Percentiles rank a stretch among this genome's conserved stretches.
These are phyloP conservation scores for Nigrograna mackinnonii DNA, from an alignment of 2,329 filamentous ascomycete genomes.

Conservation along the genomic window DNA sequence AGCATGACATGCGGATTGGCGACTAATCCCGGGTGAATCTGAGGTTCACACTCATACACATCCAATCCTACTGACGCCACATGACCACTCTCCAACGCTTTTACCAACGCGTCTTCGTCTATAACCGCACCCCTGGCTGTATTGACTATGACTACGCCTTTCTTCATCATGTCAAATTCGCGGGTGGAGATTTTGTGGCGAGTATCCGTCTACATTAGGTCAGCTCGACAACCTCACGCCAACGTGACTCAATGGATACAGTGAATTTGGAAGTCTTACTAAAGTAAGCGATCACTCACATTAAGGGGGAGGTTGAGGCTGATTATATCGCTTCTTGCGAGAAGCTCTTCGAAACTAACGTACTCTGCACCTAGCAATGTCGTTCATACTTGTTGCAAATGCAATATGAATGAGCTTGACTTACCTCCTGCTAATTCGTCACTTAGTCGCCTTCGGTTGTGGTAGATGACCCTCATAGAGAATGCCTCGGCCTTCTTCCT, in stretches of 20 bases:
- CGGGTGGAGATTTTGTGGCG: constrained; percentile 73
- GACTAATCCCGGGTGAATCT: constrained; percentile 72
- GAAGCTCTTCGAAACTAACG: constrained; percentile 73
- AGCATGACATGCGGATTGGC: constrained; percentile 73
- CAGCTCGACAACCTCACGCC: too few relatives aligned
- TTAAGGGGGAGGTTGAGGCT: constrained; percentile 83
- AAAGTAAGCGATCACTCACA: constrained; percentile 53
- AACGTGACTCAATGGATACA: too few relatives aligned
- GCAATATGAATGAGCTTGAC: too few relatives aligned
- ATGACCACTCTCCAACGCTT: constrained; percentile 70
- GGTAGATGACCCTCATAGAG: constrained; percentile 74
- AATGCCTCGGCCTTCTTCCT: constrained; percentile 75
- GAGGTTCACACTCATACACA: constrained; percentile 82
- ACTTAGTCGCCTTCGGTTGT: constrained; percentile 68
- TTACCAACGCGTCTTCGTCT: constrained; percentile 77
- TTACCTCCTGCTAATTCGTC: constrained; percentile 58
- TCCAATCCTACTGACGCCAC: constrained; percentile 76
- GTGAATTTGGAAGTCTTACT: too few relatives aligned
- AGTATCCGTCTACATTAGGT: constrained; percentile 56
- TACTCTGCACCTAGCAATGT: constrained; percentile 71
- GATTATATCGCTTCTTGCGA: constrained; percentile 73
- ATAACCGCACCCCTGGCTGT: constrained; percentile 43
- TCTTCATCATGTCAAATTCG: constrained; percentile 79
- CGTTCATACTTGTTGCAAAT: too few relatives aligned
- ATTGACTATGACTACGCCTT: constrained; percentile 73